Evolutionary conservation across 1,139 yeast species (phyloP).

Genomic region (Saccharomyces hybrid): DNA sequence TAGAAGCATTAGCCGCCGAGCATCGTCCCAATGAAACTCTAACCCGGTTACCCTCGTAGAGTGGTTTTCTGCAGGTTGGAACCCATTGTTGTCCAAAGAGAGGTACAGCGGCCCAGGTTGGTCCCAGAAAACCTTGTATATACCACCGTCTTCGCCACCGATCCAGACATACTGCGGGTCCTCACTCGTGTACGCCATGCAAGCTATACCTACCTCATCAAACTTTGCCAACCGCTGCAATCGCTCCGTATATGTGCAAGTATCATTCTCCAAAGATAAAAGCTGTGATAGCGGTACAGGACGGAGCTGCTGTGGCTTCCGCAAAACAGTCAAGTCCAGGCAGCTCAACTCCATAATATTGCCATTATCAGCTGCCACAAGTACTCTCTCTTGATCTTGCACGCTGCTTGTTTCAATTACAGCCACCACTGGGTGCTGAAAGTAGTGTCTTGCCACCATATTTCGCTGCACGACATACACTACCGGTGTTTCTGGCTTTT

Average conservation of each 20-base stretch:
- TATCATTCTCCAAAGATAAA: not conserved
- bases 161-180: conserved; percentile 17
- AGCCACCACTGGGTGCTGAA: conserved; percentile 7
- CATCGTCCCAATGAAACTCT: conserved; percentile 6
- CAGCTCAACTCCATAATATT: not conserved
- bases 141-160: conserved; percentile 27
- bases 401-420: not conserved
- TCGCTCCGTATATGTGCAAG: conserved; percentile 9
- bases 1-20: conserved; percentile 5
- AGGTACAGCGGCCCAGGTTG: conserved; percentile 8
- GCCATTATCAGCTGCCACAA: not conserved
- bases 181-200: conserved; percentile 15
- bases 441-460: conserved; percentile 16
- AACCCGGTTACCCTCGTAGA: conserved; percentile 10
- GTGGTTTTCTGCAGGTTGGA: conserved; percentile 15
- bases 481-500: not conserved
- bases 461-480: conserved; percentile 14
- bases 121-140: conserved; percentile 16
- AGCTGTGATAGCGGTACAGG: not conserved
- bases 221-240: conserved; percentile 13
- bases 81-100: conserved; percentile 16
- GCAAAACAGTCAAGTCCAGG: not conserved
- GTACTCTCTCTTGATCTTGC: not conserved
- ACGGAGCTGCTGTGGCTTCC: not conserved
- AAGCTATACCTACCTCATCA: conserved; percentile 18